A percentile compares a stretch with the other conserved stretches of the same genome.
Conservation (phyloP, 2,329 filamentous ascomycete species). For the Lecanicillium sp. region DNA sequence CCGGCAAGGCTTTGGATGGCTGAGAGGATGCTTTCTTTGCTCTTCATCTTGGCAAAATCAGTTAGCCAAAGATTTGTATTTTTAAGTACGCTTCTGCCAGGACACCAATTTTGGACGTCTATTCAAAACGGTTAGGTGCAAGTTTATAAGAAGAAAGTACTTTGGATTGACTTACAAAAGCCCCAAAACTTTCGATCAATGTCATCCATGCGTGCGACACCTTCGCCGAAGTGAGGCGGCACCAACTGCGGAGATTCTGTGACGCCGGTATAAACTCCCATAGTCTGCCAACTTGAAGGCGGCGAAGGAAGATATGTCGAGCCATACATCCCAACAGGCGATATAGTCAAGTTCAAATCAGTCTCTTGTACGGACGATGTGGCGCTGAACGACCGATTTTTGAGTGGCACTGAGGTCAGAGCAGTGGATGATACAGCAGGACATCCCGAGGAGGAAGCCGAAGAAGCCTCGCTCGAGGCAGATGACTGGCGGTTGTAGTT, state of each 20-base stretch:
- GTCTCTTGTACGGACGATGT: too few species aligned
- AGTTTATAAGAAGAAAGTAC: conserved; percentile 4
- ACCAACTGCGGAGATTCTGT: neutral
- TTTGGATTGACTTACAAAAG: neutral
- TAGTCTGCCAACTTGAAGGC: neutral
- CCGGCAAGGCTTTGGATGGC: conserved; percentile 33
- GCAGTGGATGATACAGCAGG: neutral
- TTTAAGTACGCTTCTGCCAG: conserved; percentile 28
- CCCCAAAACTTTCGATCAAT: conserved; percentile 7
- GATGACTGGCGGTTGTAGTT: too few species aligned
- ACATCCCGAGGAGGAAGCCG: too few species aligned
- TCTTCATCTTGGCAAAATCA: conserved; percentile 31
- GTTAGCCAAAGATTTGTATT: conserved; percentile 32
- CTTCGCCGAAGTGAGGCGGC: conserved; percentile 4
- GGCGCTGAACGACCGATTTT: too few species aligned
- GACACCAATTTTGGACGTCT: conserved; percentile 33
- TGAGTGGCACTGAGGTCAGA: neutral
- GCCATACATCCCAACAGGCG: neutral
- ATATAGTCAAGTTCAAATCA: too few species aligned
- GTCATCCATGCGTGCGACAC: conserved; percentile 2
- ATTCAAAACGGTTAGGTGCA: neutral
- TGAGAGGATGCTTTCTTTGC: conserved; percentile 23
- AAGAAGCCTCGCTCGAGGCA: too few species aligned
- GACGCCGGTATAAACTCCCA: neutral
- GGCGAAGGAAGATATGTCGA: neutral